Percentiles rank a stretch among this genome's conserved stretches.
Conservation (phyloP, 805 yeast genomes). For the Peterozyma xylosa region DNA sequence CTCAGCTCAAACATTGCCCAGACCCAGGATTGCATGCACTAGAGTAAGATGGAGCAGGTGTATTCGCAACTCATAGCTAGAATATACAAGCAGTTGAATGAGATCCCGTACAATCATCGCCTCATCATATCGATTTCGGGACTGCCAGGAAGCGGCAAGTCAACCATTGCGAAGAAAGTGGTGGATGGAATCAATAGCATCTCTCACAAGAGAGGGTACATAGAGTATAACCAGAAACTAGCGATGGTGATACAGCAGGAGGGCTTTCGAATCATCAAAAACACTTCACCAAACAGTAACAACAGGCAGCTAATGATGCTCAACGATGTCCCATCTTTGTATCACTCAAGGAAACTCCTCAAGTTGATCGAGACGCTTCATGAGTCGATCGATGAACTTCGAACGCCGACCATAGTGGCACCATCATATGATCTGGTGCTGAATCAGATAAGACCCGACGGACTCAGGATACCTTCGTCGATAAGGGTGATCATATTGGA, state of each 20-base stretch:
- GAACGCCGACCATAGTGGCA: constrained; percentile 21
- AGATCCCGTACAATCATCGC: constrained; percentile 11
- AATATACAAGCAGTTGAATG: constrained; percentile 4
- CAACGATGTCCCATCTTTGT: constrained; percentile 37
- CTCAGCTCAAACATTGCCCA: too few relatives aligned
- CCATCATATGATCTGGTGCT: constrained; percentile 28
- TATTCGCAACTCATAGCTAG: constrained; percentile 5
- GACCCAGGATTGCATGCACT: too few relatives aligned
- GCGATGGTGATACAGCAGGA: constrained; percentile 7
- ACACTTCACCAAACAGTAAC: constrained; percentile 24
- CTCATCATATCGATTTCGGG: constrained; percentile 30
- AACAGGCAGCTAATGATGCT: constrained; percentile 13
- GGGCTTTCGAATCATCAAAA: constrained; percentile 13
- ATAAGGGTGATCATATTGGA: constrained; percentile 24
- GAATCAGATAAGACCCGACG: constrained; percentile 27
- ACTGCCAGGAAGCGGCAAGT: constrained; percentile 36
- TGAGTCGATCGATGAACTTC: constrained; percentile 27
- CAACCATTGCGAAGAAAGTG: constrained; percentile 22
- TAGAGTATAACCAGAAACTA: constrained; percentile 4
- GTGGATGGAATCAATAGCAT: constrained; percentile 6
- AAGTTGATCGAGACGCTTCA: constrained; percentile 15
- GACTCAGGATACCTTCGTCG: constrained; percentile 19
- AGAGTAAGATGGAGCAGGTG: constrained; percentile 3
- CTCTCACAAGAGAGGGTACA: constrained; percentile 6
- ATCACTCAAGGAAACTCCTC: constrained; percentile 22